These are phyloP conservation scores for Poa annua DNA, from an alignment of 176 grass and related monocot genomes.

Conservation along the genomic window DNA sequence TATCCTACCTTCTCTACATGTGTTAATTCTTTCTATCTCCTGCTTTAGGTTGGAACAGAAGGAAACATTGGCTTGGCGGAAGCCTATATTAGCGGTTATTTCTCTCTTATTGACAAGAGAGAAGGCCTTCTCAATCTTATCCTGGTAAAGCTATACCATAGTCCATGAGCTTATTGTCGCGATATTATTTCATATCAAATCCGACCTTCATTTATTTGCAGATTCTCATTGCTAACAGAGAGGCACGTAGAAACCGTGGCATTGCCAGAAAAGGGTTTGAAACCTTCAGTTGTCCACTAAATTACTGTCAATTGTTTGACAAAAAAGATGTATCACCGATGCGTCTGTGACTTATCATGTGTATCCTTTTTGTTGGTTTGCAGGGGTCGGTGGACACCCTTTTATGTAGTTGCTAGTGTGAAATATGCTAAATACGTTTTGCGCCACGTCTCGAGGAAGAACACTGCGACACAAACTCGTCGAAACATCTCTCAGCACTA, in stretches of 20 bases:
- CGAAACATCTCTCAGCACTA: slow-evolving; percentile 16
- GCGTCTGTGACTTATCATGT: background rate
- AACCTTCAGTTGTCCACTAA: slow-evolving; percentile 3
- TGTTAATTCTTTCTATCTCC: background rate
- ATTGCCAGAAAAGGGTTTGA: slow-evolving; percentile 5
- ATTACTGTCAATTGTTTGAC: background rate
- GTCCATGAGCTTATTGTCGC: background rate
- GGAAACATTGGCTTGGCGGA: background rate
- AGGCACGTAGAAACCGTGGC: background rate
- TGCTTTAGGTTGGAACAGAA: slow-evolving; percentile 1
- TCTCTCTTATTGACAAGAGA: slow-evolving; percentile 14
- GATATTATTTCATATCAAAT: background rate
- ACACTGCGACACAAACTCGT: slow-evolving; percentile 17
- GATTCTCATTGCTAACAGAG: slow-evolving; percentile 27
- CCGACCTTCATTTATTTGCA: background rate
- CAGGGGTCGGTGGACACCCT: background rate
- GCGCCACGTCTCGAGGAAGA: background rate
- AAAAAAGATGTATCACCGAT: background rate
- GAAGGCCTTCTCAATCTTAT: slow-evolving; percentile 18
- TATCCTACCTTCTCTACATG: background rate
- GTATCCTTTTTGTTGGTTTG: background rate
- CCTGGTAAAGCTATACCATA: background rate
- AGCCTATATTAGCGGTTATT: background rate
- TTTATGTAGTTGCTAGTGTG: background rate
- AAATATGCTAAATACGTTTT: slow-evolving; percentile 5